Percentiles rank a stretch among this genome's conserved stretches.
Conservation (phyloP, 2,329 filamentous ascomycete species). For the Aureobasidium namibiae region DNA sequence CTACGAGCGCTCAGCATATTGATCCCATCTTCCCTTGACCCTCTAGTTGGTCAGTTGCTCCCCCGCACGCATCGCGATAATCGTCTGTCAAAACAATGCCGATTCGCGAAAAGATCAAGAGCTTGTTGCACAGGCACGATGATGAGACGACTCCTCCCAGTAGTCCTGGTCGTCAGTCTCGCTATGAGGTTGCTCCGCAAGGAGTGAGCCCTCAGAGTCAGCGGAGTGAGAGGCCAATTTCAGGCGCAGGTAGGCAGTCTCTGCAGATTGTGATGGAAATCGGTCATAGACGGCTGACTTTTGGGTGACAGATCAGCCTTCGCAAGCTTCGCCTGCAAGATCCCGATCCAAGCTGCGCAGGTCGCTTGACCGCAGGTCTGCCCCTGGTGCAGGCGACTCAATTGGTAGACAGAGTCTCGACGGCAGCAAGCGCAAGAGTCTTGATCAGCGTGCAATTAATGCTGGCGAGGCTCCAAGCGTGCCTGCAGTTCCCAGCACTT, state of each 20-base stretch:
- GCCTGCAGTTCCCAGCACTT: conserved; percentile 1
- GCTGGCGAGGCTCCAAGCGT: not conserved
- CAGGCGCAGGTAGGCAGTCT: not conserved
- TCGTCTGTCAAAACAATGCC: conserved; percentile 1
- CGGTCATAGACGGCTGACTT: not conserved
- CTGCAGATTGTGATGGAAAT: not conserved
- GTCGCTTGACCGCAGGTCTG: conserved; percentile 4
- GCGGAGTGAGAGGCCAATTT: not conserved
- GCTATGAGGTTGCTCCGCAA: conserved; percentile 2
- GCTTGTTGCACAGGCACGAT: conserved; percentile 5
- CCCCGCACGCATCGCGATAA: not conserved
- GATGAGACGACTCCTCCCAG: conserved; percentile 1
- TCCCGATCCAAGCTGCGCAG: not conserved
- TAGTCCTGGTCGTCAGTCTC: not conserved
- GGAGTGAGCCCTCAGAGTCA: not conserved
- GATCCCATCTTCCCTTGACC: conserved; percentile 4
- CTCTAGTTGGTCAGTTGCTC: not conserved
- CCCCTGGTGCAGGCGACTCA: not conserved
- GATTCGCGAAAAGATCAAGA: conserved; percentile 11
- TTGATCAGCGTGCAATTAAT: conserved; percentile 5
- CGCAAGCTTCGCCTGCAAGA: conserved; percentile 1
- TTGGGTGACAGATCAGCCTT: conserved; percentile 3
- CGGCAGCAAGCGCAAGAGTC: conserved; percentile 6
- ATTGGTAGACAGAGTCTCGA: not conserved
- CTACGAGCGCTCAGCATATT: conserved; percentile 7